phyloP scores from a whole-genome alignment of 1,284 basidiomycete species.

The Ganoderma lucidum region DNA sequence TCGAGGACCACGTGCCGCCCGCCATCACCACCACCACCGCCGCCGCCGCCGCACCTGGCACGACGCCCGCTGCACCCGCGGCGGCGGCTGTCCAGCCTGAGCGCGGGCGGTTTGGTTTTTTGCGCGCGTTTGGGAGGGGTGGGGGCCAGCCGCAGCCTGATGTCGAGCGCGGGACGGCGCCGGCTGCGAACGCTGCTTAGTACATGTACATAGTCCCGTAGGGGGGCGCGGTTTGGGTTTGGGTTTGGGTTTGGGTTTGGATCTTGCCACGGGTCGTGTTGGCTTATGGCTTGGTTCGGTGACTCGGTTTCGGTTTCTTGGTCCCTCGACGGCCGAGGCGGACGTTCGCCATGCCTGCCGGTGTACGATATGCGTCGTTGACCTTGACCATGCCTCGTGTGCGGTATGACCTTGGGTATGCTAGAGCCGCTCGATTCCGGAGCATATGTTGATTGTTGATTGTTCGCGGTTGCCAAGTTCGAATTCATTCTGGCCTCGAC shows the following conservation, averaged over 20 bases:
- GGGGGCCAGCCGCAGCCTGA: constrained; percentile 42
- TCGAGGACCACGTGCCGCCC: constrained; percentile 40
- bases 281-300: no score
- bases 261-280: no score
- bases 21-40: no score
- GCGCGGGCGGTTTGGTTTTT: constrained; percentile 42
- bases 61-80: constrained; percentile 24
- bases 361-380: constrained; percentile 1
- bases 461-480: background rate
- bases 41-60: no score
- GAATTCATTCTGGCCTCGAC: background rate
- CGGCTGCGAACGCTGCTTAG: constrained; percentile 27
- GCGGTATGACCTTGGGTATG: background rate
- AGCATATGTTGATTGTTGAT: background rate
- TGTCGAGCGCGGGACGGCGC: constrained; percentile 44
- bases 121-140: constrained; percentile 41
- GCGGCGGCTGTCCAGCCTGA: constrained; percentile 37
- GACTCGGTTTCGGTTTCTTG: background rate
- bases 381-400: background rate
- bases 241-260: no score
- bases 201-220: no score
- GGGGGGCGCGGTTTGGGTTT: background rate
- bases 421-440: background rate
- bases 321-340: background rate
- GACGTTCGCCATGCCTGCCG: background rate